Percentiles rank a stretch among this genome's conserved stretches.
phyloP scores from a whole-genome alignment of 192 early-diverging fungal genomes.

The Linnemannia schmuckeri region DNA sequence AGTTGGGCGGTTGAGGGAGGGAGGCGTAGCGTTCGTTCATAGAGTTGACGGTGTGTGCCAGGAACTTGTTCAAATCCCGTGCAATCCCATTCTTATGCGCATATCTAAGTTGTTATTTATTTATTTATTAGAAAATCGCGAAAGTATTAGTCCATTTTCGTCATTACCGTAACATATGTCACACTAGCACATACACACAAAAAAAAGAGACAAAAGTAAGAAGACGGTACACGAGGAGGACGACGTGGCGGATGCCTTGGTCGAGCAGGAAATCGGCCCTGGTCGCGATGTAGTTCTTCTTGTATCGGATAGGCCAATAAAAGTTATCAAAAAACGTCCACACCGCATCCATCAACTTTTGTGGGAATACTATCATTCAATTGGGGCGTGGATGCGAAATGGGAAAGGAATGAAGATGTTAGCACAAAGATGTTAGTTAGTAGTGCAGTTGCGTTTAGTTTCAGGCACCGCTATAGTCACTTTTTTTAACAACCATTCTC shows the following conservation, averaged over 20 bases:
- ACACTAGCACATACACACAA: neutral
- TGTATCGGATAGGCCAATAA: conserved; percentile 59
- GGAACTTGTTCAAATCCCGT: conserved; percentile 51
- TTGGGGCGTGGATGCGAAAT: neutral
- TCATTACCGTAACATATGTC: neutral
- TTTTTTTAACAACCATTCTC: no score
- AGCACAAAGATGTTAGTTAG: neutral
- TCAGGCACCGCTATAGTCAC: no score
- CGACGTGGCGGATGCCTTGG: conserved; percentile 52
- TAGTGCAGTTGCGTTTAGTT: no score
- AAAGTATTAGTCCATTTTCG: neutral
- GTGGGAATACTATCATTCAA: conserved; percentile 46
- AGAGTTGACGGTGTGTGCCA: conserved; percentile 37
- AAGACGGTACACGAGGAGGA: conserved; percentile 40
- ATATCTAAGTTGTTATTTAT: conserved; percentile 17
- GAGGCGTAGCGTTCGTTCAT: conserved; percentile 48
- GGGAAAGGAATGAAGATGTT: neutral
- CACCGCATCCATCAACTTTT: conserved; percentile 56
- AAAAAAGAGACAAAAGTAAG: neutral
- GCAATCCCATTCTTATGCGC: conserved; percentile 63
- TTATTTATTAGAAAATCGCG: no score
- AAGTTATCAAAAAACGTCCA: conserved; percentile 56
- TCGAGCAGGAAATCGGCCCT: conserved; percentile 54
- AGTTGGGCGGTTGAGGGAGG: neutral
- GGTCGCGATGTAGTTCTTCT: conserved; percentile 31